Evolutionary conservation across 805 yeast genomes (phyloP).

Genomic region (Komagataella pseudopastoris): DNA sequence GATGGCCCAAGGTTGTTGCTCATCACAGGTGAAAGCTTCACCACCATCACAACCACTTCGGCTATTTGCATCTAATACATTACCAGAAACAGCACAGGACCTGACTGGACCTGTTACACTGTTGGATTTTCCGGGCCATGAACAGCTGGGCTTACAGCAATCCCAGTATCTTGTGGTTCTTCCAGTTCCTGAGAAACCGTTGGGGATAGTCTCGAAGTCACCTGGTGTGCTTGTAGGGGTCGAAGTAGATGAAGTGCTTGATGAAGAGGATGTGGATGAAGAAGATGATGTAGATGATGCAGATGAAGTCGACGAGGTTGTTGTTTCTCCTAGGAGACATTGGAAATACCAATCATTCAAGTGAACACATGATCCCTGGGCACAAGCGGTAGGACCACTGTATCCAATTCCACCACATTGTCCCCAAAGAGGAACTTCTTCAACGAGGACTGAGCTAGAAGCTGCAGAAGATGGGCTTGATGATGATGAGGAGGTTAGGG

Average conservation of each 20-base stretch:
- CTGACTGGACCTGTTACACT: neutral
- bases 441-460: no score
- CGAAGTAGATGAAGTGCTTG: neutral
- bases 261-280: neutral
- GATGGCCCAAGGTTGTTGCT: neutral
- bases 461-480: no score
- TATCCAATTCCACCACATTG: neutral
- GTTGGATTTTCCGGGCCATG: neutral
- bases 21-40: neutral
- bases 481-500: no score
- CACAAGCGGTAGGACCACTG: neutral
- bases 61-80: neutral
- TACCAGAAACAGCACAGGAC: neutral
- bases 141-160: neutral
- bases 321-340: neutral
- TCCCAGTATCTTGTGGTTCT: neutral
- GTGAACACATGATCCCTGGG: neutral
- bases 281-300: no score
- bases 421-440: neutral
- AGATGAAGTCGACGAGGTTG: neutral
- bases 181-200: neutral
- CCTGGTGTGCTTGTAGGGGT: neutral
- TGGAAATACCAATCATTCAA: neutral
- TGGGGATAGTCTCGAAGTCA: neutral
- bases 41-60: neutral